phyloP scores from a whole-genome alignment of 441 rosid genomes.

The Populus hybrid region DNA sequence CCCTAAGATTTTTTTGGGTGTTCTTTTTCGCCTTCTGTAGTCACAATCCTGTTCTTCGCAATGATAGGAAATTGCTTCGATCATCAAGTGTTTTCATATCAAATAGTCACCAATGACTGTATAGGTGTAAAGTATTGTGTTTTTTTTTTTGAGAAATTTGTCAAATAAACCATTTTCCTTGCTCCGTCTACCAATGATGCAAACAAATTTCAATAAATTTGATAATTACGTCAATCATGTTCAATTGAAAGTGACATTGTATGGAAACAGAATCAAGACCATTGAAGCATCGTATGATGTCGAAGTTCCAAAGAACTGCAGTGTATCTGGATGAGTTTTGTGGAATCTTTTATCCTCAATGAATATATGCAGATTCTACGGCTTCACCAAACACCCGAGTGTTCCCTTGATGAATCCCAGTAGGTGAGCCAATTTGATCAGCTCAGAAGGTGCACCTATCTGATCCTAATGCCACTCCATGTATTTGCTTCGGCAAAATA shows the following conservation, averaged over 20 bases:
- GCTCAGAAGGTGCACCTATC: background rate
- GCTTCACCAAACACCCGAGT: background rate
- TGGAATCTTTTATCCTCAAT: background rate
- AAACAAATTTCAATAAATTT: too few relatives aligned
- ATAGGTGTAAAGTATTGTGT: background rate
- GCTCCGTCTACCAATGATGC: background rate
- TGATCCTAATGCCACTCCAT: background rate
- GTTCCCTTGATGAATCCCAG: background rate
- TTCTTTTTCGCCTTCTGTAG: background rate
- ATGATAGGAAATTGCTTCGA: constrained; percentile 1
- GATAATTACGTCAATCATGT: background rate
- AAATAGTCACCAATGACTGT: background rate
- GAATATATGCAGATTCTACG: background rate
- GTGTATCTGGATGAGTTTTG: background rate
- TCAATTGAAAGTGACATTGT: background rate
- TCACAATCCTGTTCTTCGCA: background rate
- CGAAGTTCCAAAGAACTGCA: background rate
- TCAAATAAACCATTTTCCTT: background rate
- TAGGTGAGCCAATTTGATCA: background rate
- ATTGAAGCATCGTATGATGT: background rate
- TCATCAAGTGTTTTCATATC: background rate
- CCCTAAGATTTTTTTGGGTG: background rate
- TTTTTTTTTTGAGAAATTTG: too few relatives aligned
- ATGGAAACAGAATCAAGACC: background rate
- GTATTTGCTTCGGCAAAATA: background rate